These are phyloP conservation scores for Cyclocybe aegerita DNA, from an alignment of 768 basidiomycete genomes.

Conservation along the genomic window DNA sequence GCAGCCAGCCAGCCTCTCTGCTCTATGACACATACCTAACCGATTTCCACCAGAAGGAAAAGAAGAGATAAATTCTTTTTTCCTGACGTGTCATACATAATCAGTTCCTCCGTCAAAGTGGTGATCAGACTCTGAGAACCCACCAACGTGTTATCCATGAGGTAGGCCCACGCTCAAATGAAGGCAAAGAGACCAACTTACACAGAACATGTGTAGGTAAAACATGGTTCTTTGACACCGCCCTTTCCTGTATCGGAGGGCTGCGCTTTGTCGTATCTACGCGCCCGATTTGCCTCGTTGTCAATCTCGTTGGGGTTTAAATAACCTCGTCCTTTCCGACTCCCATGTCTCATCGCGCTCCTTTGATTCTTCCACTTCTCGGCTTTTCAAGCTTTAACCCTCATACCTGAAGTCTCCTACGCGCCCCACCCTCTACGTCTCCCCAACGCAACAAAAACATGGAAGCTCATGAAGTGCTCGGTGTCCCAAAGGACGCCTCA, in stretches of 20 bases:
- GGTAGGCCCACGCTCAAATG: conserved; percentile 8
- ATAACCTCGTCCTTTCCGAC: no score
- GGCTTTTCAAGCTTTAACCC: no score
- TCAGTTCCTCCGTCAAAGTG: neutral
- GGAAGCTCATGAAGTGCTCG: conserved; percentile 38
- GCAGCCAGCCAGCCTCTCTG: no score
- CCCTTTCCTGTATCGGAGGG: conserved; percentile 11
- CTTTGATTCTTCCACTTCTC: no score
- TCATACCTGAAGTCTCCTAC: no score
- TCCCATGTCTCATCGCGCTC: no score
- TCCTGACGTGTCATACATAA: neutral
- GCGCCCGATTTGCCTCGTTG: neutral
- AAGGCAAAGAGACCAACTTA: conserved; percentile 1
- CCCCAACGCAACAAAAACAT: conserved; percentile 8
- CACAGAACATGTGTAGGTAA: conserved; percentile 11
- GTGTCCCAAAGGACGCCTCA: conserved; percentile 42
- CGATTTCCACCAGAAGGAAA: no score
- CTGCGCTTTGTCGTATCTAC: neutral
- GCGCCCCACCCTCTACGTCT: neutral
- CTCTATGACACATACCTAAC: no score
- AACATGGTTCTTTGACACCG: conserved; percentile 15
- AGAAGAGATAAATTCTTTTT: no score
- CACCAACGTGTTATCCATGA: conserved; percentile 5
- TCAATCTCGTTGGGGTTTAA: neutral
- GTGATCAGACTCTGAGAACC: neutral